A percentile compares a stretch with the other conserved stretches of the same genome.
Evolutionary conservation across 2,329 filamentous ascomycete species (phyloP).

Genomic region (Botrytis galanthina): DNA sequence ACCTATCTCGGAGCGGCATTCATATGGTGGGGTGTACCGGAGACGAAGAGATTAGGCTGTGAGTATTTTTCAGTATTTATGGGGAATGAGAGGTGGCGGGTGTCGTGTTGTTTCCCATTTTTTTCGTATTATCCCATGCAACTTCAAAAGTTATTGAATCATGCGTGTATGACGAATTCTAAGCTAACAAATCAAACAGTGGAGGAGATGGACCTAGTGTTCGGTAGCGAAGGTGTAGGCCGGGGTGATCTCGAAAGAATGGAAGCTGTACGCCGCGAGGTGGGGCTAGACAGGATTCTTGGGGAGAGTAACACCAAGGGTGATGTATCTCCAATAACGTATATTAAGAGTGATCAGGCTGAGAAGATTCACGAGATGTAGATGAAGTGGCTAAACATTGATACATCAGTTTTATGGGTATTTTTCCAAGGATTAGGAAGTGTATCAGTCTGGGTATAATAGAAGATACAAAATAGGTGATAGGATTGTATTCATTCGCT

Average conservation of each 20-base stretch:
- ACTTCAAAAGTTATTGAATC: neutral
- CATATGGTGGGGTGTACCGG: conserved; percentile 50
- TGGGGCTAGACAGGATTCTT: conserved; percentile 52
- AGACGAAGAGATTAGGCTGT: conserved; percentile 50
- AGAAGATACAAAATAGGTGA: neutral
- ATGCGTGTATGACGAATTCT: neutral
- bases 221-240: conserved; percentile 64
- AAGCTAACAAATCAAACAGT: conserved; percentile 29
- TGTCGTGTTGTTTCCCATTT: neutral
- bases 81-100: neutral
- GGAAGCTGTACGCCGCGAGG: conserved; percentile 69
- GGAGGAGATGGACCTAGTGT: conserved; percentile 63
- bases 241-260: conserved; percentile 67
- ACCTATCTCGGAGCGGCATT: conserved; percentile 60
- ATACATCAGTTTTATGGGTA: neutral
- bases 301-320: conserved; percentile 7
- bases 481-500: neutral
- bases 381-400: neutral
- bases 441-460: no score
- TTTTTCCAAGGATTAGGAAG: neutral
- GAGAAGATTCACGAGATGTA: conserved; percentile 11
- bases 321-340: neutral
- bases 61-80: neutral
- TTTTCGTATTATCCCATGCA: neutral
- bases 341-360: neutral